These are phyloP conservation scores for Trichomonascus vanleenenianus DNA, from an alignment of 805 yeast genomes.

Conservation along the genomic window DNA sequence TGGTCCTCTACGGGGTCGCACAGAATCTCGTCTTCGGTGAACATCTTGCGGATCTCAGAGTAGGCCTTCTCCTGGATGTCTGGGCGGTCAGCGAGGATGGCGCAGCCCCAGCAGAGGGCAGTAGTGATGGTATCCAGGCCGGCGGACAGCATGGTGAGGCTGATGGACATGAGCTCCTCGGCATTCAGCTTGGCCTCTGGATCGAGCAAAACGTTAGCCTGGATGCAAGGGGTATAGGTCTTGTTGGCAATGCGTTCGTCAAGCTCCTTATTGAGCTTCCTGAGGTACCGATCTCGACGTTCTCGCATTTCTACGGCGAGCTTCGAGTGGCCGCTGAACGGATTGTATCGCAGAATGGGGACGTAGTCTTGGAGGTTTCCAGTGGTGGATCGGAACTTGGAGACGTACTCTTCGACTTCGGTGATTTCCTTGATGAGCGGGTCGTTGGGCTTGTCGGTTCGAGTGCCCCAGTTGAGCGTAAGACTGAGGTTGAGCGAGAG, in stretches of 20 bases:
- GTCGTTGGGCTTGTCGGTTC: conserved; percentile 28
- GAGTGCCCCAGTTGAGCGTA: conserved; percentile 33
- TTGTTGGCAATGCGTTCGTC: conserved; percentile 10
- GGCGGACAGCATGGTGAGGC: conserved; percentile 6
- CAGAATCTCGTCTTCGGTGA: conserved; percentile 30
- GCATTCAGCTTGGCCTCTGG: conserved; percentile 17
- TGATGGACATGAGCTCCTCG: conserved; percentile 2
- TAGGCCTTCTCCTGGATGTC: conserved; percentile 18
- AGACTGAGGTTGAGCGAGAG: conserved; percentile 30
- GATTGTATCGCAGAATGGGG: conserved; percentile 25
- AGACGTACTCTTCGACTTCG: conserved; percentile 25
- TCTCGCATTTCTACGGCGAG: conserved; percentile 9
- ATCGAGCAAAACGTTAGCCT: conserved; percentile 18
- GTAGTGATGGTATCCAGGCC: conserved; percentile 5
- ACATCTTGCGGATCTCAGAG: conserved; percentile 19
- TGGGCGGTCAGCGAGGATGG: conserved; percentile 35
- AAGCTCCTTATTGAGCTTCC: conserved; percentile 11
- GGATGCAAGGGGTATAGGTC: conserved; percentile 20
- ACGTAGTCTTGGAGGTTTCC: conserved; percentile 32
- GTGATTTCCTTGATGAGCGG: conserved; percentile 24
- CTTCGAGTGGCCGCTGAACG: neutral
- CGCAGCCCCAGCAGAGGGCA: neutral
- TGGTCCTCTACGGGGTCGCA: conserved; percentile 33
- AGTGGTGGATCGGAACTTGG: conserved; percentile 29
- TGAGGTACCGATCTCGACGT: conserved; percentile 17